Conservation (phyloP, 257 asterid species). For the Salvia rosmarinus region DNA sequence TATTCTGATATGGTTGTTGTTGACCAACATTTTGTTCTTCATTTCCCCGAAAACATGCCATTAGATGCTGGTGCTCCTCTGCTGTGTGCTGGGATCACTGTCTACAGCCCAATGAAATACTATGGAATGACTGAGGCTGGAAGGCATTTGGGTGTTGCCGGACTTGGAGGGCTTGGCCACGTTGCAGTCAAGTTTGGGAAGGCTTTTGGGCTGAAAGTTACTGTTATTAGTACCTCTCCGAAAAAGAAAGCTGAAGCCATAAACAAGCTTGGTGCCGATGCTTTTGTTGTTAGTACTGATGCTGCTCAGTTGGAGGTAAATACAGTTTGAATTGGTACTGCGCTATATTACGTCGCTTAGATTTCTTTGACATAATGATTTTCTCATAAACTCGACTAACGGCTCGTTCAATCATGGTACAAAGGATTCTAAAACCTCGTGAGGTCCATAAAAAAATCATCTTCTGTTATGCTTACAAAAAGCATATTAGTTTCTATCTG, state of each 20-base stretch:
- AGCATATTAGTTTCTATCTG: conserved; percentile 3
- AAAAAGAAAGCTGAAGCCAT: conserved; percentile 57
- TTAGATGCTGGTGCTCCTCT: conserved; percentile 62
- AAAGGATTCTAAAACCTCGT: not conserved
- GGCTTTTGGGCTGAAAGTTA: conserved; percentile 70
- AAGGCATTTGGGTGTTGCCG: conserved; percentile 65
- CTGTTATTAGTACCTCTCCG: conserved; percentile 65
- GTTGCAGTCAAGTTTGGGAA: conserved; percentile 71
- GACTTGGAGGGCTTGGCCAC: conserved; percentile 80
- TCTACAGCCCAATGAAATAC: conserved; percentile 69
- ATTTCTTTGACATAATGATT: not conserved
- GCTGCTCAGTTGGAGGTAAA: conserved; percentile 51
- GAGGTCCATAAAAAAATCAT: conserved; percentile 8
- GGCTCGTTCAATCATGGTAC: not conserved
- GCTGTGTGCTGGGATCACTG: conserved; percentile 71
- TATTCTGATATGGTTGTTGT: conserved; percentile 59
- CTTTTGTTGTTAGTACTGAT: conserved; percentile 53
- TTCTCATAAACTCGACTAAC: not conserved
- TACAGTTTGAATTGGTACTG: not conserved
- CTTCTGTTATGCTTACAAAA: not conserved
- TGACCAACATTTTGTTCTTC: conserved; percentile 59
- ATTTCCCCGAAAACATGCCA: conserved; percentile 57
- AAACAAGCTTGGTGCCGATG: conserved; percentile 60
- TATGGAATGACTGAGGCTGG: conserved; percentile 63
- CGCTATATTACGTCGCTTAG: not conserved